Conservation (phyloP, 2,329 filamentous ascomycete genomes). For the Tolypocladium endophyticum region DNA sequence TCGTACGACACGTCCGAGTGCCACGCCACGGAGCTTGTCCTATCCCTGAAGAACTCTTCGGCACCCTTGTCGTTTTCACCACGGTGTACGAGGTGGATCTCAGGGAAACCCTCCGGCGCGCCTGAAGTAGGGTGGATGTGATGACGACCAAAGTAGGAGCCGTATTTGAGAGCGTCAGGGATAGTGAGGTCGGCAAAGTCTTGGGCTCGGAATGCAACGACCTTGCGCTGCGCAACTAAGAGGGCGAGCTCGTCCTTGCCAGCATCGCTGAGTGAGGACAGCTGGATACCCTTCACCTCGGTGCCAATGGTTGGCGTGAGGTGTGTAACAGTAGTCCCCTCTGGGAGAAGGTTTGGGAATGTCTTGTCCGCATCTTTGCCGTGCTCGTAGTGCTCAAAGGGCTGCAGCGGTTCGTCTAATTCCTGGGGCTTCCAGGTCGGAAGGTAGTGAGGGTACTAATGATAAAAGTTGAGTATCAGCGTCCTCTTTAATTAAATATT, state of each 20-base stretch:
- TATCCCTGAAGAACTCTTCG: slow-evolving; percentile 50
- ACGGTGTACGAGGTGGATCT: slow-evolving; percentile 71
- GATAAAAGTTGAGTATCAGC: background rate
- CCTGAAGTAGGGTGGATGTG: slow-evolving; percentile 76
- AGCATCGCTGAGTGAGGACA: slow-evolving; percentile 54
- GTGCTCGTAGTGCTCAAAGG: slow-evolving; percentile 64
- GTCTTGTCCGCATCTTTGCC: slow-evolving; percentile 62
- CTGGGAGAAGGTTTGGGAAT: slow-evolving; percentile 57
- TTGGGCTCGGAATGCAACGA: slow-evolving; percentile 68
- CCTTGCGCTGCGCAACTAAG: slow-evolving; percentile 66
- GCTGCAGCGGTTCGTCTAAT: slow-evolving; percentile 53
- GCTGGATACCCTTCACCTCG: slow-evolving; percentile 60
- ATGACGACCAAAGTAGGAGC: slow-evolving; percentile 67
- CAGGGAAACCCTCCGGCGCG: slow-evolving; percentile 60
- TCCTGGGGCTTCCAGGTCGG: slow-evolving; percentile 59
- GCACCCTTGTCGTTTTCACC: slow-evolving; percentile 39
- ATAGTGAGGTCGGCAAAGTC: slow-evolving; percentile 64
- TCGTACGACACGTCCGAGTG: slow-evolving; percentile 87
- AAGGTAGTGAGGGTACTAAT: slow-evolving; percentile 57
- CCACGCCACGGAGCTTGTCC: slow-evolving; percentile 78
- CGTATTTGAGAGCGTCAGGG: slow-evolving; percentile 56
- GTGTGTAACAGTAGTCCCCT: slow-evolving; percentile 40
- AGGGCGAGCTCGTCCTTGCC: slow-evolving; percentile 70
- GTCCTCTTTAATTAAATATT: slow-evolving; percentile 12
- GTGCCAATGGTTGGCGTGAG: slow-evolving; percentile 66